These are phyloP conservation scores for Flaveria sonorensis DNA, from an alignment of 129 eudicot genomes.

Conservation along the genomic window DNA sequence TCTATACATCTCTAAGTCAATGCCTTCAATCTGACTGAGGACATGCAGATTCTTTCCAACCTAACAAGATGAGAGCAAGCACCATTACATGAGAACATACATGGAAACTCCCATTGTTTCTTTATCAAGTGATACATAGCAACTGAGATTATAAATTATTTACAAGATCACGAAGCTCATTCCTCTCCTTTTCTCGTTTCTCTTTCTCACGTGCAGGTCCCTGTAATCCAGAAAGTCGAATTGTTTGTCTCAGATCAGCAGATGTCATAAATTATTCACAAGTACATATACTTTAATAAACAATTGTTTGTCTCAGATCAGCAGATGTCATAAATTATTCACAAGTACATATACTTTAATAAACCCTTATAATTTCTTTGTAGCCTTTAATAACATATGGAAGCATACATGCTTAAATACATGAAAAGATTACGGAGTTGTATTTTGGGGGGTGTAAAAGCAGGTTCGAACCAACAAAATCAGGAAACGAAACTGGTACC, in stretches of 20 bases:
- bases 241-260: conserved; percentile 54
- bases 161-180: conserved; percentile 99
- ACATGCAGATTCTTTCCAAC: conserved; percentile 98
- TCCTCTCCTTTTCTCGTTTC: conserved; percentile 92
- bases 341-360: conserved; percentile 43
- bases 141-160: conserved; percentile 30
- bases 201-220: conserved; percentile 96
- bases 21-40: conserved; percentile 97
- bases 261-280: conserved; percentile 44
- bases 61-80: conserved; percentile 45
- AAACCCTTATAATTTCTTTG: conserved; percentile 40
- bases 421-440: conserved; percentile 27
- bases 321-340: conserved; percentile 47
- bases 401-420: conserved; percentile 15
- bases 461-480: background rate
- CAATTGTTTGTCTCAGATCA: conserved; percentile 53
- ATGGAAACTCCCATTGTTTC: background rate
- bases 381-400: conserved; percentile 34
- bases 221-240: conserved; percentile 64
- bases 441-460: background rate
- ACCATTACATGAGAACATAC: conserved; percentile 33
- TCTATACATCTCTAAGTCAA: conserved; percentile 89
- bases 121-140: conserved; percentile 13
- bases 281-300: conserved; percentile 44
- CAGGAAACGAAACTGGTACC: background rate